Base-by-base conservation (phyloP, 768 basidiomycete species). In the Suillus alpinus region DNA sequence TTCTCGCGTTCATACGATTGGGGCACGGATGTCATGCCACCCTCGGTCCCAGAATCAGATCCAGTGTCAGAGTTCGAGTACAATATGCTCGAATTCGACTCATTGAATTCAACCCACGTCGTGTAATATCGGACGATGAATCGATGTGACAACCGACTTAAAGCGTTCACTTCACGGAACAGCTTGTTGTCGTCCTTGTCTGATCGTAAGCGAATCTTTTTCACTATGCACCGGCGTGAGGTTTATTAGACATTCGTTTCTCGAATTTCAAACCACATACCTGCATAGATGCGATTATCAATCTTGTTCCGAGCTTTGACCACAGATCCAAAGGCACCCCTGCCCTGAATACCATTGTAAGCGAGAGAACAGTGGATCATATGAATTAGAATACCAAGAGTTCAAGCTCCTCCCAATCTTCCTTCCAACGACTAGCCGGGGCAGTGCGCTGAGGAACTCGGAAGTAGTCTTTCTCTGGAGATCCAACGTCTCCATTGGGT, bases 321-420 rank as follows among this genome's bases (percentile, higher is more conserved):
- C 0, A 97, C 94, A n/a, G 92, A 91, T 0, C 94, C 94, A 72
- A 94, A 96, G 0, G 85, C 93, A 0, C 95, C 95, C 69, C 89
- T 89, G 0, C 94, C 94, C 91, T 94, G 63, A 2, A 39, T 7
- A 31, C 49, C 12, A 58, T 41, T 8, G 8, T 44, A 20, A 58
- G 14, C 57, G 49, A 12, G 50, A 37, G 23, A 46, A 57, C 29
- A 26, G 23, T 13, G 23, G 59, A 51, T 13, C 43, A 47, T 9
- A 37, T 26, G 40, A 12, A 67, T 80, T 39, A 39, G 53, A 67
- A 55, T 67, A 88, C 93, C 68, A 96, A 69, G 36, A 94, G 78
- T 69, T 96, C 95, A 9, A 97, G 76, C 70, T 96, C 94, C 68
- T 95, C 93, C 87, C 92, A 98, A 66, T 98, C 95, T 58, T 92